phyloP scores from a whole-genome alignment of 2,329 filamentous ascomycete genomes.

The Clarireedia homoeocarpa region DNA sequence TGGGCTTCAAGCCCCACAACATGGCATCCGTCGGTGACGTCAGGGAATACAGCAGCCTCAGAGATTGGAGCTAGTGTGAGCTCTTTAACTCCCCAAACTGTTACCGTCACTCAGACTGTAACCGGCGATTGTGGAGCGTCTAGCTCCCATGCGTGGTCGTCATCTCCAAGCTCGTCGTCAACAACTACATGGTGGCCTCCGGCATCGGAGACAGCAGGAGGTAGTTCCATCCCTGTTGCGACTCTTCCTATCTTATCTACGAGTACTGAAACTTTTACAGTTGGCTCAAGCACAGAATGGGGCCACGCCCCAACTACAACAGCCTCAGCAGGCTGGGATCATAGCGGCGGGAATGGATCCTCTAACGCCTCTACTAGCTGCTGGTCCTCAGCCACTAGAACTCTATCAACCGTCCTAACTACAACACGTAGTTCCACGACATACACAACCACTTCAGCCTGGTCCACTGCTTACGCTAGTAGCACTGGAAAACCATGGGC shows the following conservation, averaged over 20 bases:
- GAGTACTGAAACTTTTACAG: not conserved
- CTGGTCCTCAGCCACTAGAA: not conserved
- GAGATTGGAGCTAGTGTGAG: not conserved
- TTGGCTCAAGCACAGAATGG: not conserved
- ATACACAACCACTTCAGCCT: constrained; percentile 1
- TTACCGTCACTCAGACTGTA: constrained; percentile 1
- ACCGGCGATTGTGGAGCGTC: not conserved
- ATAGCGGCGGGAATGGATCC: not conserved
- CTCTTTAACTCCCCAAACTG: not conserved
- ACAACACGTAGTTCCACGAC: not conserved
- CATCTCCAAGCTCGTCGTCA: not conserved
- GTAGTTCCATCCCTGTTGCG: not conserved
- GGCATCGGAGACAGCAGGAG: not conserved
- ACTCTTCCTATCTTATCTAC: not conserved
- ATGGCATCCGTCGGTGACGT: not conserved
- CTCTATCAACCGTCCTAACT: not conserved
- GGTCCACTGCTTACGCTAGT: not conserved
- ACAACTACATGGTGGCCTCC: not conserved
- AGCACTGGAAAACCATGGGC: not conserved
- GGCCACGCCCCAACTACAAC: not conserved
- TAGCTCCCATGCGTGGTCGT: not conserved
- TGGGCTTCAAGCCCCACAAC: not conserved
- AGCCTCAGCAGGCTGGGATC: not conserved
- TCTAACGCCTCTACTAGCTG: not conserved
- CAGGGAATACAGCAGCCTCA: not conserved